Evolutionary conservation across 2,329 filamentous ascomycete species (phyloP).

Genomic region (Alternaria gansuensis): DNA sequence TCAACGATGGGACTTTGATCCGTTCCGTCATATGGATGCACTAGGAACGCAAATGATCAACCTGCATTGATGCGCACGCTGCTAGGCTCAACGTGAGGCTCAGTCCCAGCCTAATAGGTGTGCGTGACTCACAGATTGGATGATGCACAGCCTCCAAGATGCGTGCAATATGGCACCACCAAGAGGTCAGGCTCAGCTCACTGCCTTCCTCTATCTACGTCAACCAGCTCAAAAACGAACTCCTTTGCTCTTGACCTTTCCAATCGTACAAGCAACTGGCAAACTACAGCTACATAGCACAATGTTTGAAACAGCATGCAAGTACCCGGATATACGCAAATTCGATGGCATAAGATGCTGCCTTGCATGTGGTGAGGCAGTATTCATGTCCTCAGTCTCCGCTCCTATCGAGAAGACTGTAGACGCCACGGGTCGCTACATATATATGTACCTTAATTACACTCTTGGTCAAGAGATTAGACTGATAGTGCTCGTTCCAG

Average conservation of each 20-base stretch:
- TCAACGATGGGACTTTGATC: constrained; percentile 24
- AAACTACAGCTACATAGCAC: not conserved
- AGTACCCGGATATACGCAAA: constrained; percentile 23
- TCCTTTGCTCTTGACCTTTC: too few species aligned
- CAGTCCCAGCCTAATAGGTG: not conserved
- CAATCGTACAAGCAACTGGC: too few species aligned
- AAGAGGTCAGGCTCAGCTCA: too few species aligned
- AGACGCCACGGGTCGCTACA: not conserved
- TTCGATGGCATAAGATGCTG: constrained; percentile 28
- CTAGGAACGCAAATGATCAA: constrained; percentile 19
- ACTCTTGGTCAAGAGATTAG: constrained; percentile 16
- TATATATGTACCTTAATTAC: constrained; percentile 20
- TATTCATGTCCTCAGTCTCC: not conserved
- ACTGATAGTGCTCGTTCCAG: constrained; percentile 9
- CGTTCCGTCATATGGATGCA: constrained; percentile 22
- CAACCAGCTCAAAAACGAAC: not conserved
- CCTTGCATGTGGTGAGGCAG: constrained; percentile 23
- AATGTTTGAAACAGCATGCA: constrained; percentile 8
- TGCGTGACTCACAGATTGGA: not conserved
- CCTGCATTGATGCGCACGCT: not conserved
- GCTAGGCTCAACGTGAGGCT: not conserved
- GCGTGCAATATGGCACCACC: not conserved
- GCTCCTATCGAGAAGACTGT: not conserved
- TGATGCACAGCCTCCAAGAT: not conserved
- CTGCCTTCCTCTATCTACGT: not conserved